Evolutionary conservation across 2,329 filamentous ascomycete genomes (phyloP).

Genomic region (Diaporthe citrichinensis): DNA sequence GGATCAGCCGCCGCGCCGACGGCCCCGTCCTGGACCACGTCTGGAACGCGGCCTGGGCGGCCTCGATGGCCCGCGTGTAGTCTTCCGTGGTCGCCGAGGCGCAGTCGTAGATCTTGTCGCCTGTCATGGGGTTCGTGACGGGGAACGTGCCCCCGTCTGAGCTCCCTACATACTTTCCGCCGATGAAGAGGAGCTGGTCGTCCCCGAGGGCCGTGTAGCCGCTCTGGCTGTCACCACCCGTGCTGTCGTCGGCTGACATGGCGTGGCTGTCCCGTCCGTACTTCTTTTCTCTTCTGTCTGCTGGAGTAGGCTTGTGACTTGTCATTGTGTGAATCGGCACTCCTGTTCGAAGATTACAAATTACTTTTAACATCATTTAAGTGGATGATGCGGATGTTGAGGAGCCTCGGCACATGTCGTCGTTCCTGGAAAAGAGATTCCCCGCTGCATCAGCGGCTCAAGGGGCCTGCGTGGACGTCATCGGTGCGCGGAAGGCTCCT

Average conservation of each 20-base stretch:
- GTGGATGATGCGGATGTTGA: not conserved
- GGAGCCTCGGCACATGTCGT: constrained; percentile 3
- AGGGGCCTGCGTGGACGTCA: constrained; percentile 1
- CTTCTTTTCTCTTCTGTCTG: constrained; percentile 5
- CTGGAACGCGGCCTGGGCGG: constrained; percentile 71
- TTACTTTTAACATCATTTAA: not conserved
- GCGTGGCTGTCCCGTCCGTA: not conserved
- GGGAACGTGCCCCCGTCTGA: constrained; percentile 47
- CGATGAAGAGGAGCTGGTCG: constrained; percentile 45
- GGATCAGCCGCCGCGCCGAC: constrained; percentile 69
- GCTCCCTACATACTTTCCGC: constrained; percentile 44
- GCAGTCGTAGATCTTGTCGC: constrained; percentile 64
- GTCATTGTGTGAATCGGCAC: not conserved
- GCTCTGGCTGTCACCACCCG: constrained; percentile 11
- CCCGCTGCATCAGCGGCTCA: constrained; percentile 15
- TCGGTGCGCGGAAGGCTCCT: not conserved
- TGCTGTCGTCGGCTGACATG: not conserved
- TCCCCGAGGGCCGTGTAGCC: constrained; percentile 11
- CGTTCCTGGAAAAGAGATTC: constrained; percentile 29
- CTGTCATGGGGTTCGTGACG: constrained; percentile 54
- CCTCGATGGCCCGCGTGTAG: constrained; percentile 62
- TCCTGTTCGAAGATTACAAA: not conserved
- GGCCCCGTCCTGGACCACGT: constrained; percentile 73
- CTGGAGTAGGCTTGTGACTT: not conserved
- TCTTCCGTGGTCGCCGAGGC: constrained; percentile 68